phyloP scores from a whole-genome alignment of 2,329 filamentous ascomycete genomes.

The Lachnellula arida region DNA sequence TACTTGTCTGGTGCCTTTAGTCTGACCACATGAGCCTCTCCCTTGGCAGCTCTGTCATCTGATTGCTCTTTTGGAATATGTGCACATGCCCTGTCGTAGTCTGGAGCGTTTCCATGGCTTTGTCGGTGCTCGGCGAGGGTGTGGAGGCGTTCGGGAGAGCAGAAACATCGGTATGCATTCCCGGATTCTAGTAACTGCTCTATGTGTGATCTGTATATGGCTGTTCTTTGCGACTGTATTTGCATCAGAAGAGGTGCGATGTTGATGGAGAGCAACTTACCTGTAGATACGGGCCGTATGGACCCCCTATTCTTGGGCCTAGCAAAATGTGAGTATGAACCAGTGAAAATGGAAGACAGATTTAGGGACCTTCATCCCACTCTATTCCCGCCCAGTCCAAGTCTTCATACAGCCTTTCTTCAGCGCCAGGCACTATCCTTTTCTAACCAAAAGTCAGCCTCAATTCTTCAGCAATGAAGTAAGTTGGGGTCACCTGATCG shows the following conservation, averaged over 20 bases:
- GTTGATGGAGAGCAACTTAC: constrained; percentile 38
- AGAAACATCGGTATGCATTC: constrained; percentile 92
- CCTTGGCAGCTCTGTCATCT: constrained; percentile 60
- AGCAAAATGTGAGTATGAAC: constrained; percentile 8
- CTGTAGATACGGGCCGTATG: constrained; percentile 81
- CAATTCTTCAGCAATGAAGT: constrained; percentile 1
- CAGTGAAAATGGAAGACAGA: not conserved
- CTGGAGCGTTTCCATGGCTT: constrained; percentile 50
- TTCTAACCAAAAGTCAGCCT: constrained; percentile 51
- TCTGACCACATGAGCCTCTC: constrained; percentile 72
- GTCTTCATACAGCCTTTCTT: constrained; percentile 71
- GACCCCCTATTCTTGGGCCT: constrained; percentile 77
- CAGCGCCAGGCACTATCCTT: constrained; percentile 75
- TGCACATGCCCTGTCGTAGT: constrained; percentile 71
- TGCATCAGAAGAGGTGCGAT: constrained; percentile 10
- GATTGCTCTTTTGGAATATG: constrained; percentile 63
- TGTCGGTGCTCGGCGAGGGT: constrained; percentile 60
- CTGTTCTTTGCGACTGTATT: constrained; percentile 70
- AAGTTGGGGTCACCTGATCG: constrained; percentile 60
- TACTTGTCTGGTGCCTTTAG: constrained; percentile 62
- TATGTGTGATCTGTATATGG: constrained; percentile 67
- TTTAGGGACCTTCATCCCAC: constrained; percentile 80
- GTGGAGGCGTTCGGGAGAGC: constrained; percentile 66
- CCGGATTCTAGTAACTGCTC: constrained; percentile 63
- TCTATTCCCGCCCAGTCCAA: constrained; percentile 81